Conservation (phyloP, 495 filamentous ascomycete genomes). For the Aspergillus sparsus region DNA sequence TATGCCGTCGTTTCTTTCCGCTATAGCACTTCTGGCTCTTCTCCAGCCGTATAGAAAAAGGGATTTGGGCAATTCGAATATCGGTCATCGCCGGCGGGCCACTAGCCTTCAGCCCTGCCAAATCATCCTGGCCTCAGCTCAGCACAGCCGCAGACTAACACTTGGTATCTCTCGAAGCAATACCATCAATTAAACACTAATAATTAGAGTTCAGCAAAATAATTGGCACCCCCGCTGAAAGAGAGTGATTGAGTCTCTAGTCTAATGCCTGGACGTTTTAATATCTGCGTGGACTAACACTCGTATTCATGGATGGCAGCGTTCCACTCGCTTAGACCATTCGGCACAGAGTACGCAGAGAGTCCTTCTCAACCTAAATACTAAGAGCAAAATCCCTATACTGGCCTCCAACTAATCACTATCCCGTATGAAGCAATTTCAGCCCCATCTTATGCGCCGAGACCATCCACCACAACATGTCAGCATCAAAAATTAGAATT, state of each 20-base stretch:
- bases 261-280: conserved; percentile 11
- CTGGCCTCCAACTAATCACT: neutral
- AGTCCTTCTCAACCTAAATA: no score
- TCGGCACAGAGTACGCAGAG: no score
- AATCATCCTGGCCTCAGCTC: conserved; percentile 9
- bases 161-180: neutral
- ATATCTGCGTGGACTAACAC: neutral
- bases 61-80: neutral
- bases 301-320: conserved; percentile 14
- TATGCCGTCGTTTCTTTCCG: conserved; percentile 1
- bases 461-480: conserved; percentile 13
- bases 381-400: neutral
- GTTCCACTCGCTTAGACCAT: no score
- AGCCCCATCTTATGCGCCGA: conserved; percentile 10
- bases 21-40: neutral
- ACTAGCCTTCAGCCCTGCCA: conserved; percentile 18
- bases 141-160: conserved; percentile 26
- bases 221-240: conserved; percentile 4
- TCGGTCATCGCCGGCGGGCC: conserved; percentile 13
- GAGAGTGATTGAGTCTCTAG: conserved; percentile 15
- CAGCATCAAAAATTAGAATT: conserved; percentile 14
- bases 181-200: conserved; percentile 3
- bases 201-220: conserved; percentile 8
- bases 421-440: neutral
- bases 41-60: neutral